These are phyloP conservation scores for Fusarium equiseti DNA, from an alignment of 2,329 filamentous ascomycete species.

Conservation along the genomic window DNA sequence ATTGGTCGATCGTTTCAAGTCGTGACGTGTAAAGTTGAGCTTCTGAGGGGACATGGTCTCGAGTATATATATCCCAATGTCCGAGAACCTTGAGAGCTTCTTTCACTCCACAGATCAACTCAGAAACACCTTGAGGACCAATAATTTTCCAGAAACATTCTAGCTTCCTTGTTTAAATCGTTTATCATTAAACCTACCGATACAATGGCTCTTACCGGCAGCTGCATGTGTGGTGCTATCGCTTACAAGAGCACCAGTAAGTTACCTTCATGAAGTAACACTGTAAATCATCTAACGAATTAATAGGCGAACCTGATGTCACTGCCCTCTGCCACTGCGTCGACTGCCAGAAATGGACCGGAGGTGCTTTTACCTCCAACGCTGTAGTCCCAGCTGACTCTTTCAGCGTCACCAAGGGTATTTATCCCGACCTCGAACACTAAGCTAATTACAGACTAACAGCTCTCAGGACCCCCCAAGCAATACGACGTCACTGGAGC, in stretches of 20 bases:
- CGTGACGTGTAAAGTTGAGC: conserved; percentile 8
- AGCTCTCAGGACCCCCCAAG: conserved; percentile 57
- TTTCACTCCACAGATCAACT: conserved; percentile 28
- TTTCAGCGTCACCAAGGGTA: conserved; percentile 64
- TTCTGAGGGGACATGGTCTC: background rate
- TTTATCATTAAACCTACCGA: background rate
- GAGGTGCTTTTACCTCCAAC: conserved; percentile 67
- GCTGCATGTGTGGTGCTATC: conserved; percentile 55
- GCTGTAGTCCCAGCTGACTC: conserved; percentile 59
- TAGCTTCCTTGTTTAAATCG: conserved; percentile 12
- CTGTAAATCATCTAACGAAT: background rate
- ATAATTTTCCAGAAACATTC: conserved; percentile 19
- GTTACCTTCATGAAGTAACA: conserved; percentile 16
- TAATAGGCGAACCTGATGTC: conserved; percentile 54
- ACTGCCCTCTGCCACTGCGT: conserved; percentile 65
- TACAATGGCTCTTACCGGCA: conserved; percentile 48
- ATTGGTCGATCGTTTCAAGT: background rate
- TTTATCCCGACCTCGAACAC: background rate
- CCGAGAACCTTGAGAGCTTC: conserved; percentile 42
- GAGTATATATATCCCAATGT: conserved; percentile 37
- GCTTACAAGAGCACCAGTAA: conserved; percentile 52
- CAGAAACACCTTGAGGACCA: conserved; percentile 32
- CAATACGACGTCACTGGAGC: conserved; percentile 60
- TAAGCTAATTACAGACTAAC: background rate
- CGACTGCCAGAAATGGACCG: conserved; percentile 69